Base-by-base conservation (phyloP, 345 rosid species). In the Bruguiera gymnorhiza region DNA sequence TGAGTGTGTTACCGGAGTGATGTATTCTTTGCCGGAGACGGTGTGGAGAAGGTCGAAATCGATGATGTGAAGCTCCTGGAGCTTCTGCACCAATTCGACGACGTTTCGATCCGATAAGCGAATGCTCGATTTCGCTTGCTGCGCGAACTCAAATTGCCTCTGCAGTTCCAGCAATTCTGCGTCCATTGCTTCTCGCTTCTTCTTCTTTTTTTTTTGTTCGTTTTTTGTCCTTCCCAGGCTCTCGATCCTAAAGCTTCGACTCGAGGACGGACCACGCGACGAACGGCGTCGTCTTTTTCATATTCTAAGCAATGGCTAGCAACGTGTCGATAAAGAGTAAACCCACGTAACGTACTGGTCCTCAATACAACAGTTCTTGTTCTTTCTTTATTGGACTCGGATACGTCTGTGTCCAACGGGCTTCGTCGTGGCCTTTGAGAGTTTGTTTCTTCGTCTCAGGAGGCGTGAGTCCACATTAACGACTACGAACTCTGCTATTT, bases 1-100 rank as follows among this genome's bases (percentile, higher is more conserved):
- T 39, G 46, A 39, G 3, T 21, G 15, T 10, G 30, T 21, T 73
- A 91, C 98, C 26, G 93, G 89, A 79, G 98, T 91, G 81, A 94
- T 94, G 85, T 86, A 91, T 77, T 94, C 97, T 64, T 91, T 91
- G 68, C 98, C 98, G 58, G 97, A 83, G 76, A 94, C 90, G 73
- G 98, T 94, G 80, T 94, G 96, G 71, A 94, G 97, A 73, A 94
- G 98, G 75, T 91, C 93, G 86, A 94, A 94, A 81, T 94, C 95
- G 65, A 94, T 87, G 80, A 94, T 93, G 43, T 71, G 83, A 74
- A 94, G 95, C 82, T 94, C 95, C 10, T 91, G 97, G 11, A 94
- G 98, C 83, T 94, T 94, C 67, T 89, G 96, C 68, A 94, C 95
- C 83, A 94, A 84, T 70, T 94, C 98, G 76, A 94, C 98, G 62